Evolutionary conservation across 352 stramenopile species (phyloP).

Genomic region (Blastocystis sp.): DNA sequence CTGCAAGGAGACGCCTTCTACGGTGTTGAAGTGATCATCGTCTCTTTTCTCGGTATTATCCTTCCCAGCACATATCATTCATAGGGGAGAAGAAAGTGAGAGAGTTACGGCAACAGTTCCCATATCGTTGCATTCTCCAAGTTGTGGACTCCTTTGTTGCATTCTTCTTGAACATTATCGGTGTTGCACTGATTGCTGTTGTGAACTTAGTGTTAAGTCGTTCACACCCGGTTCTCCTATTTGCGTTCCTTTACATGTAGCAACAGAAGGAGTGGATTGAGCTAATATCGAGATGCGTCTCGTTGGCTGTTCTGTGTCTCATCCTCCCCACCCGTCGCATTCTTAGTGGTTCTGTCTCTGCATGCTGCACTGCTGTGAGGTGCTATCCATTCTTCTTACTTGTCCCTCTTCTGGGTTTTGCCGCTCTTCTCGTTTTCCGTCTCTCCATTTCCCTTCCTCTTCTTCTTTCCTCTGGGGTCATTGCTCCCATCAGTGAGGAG

Average conservation of each 20-base stretch:
- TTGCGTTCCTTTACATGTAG: neutral
- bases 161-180: neutral
- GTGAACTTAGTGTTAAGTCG: neutral
- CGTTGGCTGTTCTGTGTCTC: neutral
- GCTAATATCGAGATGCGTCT: neutral
- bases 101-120: neutral
- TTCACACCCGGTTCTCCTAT: neutral
- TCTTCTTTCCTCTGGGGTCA: neutral
- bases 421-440: neutral
- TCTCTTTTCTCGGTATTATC: neutral
- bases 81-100: neutral
- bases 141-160: slow-evolving; percentile 19
- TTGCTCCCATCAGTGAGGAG: slow-evolving; percentile 30
- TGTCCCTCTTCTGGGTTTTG: neutral
- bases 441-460: neutral
- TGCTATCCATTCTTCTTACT: neutral
- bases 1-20: neutral
- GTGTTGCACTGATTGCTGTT: neutral
- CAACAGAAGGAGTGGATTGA: neutral
- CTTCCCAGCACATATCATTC: neutral
- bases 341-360: neutral
- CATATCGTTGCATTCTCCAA: neutral
- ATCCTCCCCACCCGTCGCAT: neutral
- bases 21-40: slow-evolving; percentile 27
- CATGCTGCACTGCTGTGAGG: neutral